Evolutionary conservation across 2,329 filamentous ascomycete species (phyloP), one percentile per base, ranked within the genome.

Genomic region (Ophioceras dolichostomum): DNA sequence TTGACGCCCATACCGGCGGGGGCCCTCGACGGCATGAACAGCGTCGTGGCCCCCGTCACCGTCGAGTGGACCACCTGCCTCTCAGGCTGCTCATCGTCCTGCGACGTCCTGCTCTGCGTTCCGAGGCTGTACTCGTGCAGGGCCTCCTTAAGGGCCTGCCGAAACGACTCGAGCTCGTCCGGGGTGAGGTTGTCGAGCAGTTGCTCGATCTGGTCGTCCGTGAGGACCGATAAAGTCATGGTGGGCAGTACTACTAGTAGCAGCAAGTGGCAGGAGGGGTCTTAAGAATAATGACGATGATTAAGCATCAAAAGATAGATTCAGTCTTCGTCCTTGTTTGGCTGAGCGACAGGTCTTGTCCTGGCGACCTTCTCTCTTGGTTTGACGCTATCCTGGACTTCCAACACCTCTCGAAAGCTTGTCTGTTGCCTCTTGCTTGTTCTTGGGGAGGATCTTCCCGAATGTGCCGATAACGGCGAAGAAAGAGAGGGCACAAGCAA

Each of bases 11-110:
- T 77, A 20, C 73, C 74, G 7, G 60, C 55, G 0, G 72, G 70
- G 41, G 76, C 76, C 18, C 69, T 74, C 2, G 79, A 79, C 1
- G 82, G 82, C 77, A 86, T 85, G 52, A 85, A 86, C 17, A 86
- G 59, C 2, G 78, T 83, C 14, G 73, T 79, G 21, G 67, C 62
- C 29, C 65, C 66, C 13, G 67, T 70, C 1, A 53, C 54, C 2
- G 58, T 51, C 19, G 68, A 69, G 29, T 65, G 53, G 7, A 74
- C 61, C 1, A 64, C 57, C 9, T 64, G 64, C 22, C 72, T 63
- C 39, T 65, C 60, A 5, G 74, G 76, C 46, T 79, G 73, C 45
- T 77, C 66, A 39, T 70, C 64, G 4, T 67, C 49, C 26, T 58
- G 60, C 27, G 57, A 55, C 24, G 61, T 54, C 19, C 59, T 53